phyloP scores from a whole-genome alignment of 225 moss, liverwort and hornwort genomes.

The Ulota crispa region DNA sequence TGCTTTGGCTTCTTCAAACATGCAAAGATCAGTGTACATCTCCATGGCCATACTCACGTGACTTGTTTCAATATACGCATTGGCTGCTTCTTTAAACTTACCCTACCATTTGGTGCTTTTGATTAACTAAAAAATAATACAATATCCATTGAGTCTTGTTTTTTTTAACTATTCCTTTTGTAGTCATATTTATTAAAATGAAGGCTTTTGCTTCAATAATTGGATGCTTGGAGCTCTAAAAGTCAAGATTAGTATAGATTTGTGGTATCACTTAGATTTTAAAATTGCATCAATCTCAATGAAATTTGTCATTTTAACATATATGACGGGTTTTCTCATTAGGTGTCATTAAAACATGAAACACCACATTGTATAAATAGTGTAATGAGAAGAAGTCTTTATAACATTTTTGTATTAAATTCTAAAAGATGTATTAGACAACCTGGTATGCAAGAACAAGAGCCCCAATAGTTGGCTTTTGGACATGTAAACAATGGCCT shows the following conservation, averaged over 20 bases:
- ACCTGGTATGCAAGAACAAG: constrained; percentile 93
- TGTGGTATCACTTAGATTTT: too few relatives aligned
- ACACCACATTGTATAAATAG: not conserved
- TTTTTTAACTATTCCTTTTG: not conserved
- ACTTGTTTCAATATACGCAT: constrained; percentile 78
- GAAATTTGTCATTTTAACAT: too few relatives aligned
- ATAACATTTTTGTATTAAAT: not conserved
- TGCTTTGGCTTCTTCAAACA: constrained; percentile 94
- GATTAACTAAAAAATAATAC: not conserved
- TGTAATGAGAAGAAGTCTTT: not conserved
- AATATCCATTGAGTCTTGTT: not conserved
- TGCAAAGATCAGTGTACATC: constrained; percentile 88
- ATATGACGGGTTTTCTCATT: not conserved
- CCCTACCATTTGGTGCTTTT: constrained; percentile 40
- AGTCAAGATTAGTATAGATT: too few relatives aligned
- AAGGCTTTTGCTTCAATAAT: too few relatives aligned
- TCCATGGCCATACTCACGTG: constrained; percentile 87
- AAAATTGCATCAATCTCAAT: too few relatives aligned
- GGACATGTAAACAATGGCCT: constrained; percentile 50
- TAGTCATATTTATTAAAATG: too few relatives aligned
- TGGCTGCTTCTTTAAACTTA: constrained; percentile 81
- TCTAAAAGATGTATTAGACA: not conserved
- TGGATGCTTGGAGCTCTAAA: too few relatives aligned
- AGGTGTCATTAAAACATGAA: not conserved
- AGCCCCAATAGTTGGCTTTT: constrained; percentile 62